A percentile compares a stretch with the other conserved stretches of the same genome.
Conservation (phyloP, 441 rosid species). For the Populus trichocarpa region DNA sequence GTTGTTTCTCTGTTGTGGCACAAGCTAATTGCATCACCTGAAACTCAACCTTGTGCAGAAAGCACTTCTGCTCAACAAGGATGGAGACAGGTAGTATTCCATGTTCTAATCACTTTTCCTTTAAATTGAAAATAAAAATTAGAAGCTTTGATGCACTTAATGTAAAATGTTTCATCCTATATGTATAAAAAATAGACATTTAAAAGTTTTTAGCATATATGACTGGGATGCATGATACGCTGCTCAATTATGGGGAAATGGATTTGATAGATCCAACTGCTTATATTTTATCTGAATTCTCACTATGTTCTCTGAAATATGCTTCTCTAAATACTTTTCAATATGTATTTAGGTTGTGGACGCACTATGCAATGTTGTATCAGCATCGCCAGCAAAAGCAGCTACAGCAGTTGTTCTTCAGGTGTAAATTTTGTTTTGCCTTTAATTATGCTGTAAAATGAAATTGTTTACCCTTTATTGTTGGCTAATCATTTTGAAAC, state of each 20-base stretch:
- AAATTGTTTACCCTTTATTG: not conserved
- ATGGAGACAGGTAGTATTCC: slow-evolving; percentile 88
- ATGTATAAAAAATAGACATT: not conserved
- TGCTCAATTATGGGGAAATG: not conserved
- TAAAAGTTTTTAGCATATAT: not conserved
- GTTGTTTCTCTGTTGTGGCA: slow-evolving; percentile 97
- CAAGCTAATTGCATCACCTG: slow-evolving; percentile 90
- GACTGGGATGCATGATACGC: not conserved
- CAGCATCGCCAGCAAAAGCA: slow-evolving; percentile 88
- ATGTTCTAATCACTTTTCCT: not conserved
- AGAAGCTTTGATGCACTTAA: not conserved
- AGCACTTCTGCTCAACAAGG: slow-evolving; percentile 99
- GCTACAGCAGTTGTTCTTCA: slow-evolving; percentile 96
- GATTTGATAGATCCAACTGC: not conserved
- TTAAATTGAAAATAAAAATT: not conserved
- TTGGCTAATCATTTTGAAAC: slow-evolving; percentile 15
- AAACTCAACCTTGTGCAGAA: slow-evolving; percentile 85
- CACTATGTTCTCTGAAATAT: not conserved
- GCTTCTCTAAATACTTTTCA: slow-evolving; percentile 13
- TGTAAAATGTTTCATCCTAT: not conserved
- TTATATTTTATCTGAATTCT: not conserved
- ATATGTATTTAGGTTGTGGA: slow-evolving; percentile 70
- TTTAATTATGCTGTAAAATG: slow-evolving; percentile 2
- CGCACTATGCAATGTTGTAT: slow-evolving; percentile 94
- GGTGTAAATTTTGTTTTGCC: slow-evolving; percentile 55